phyloP scores from a whole-genome alignment of 306 rosid genomes.

The Vicia villosa region DNA sequence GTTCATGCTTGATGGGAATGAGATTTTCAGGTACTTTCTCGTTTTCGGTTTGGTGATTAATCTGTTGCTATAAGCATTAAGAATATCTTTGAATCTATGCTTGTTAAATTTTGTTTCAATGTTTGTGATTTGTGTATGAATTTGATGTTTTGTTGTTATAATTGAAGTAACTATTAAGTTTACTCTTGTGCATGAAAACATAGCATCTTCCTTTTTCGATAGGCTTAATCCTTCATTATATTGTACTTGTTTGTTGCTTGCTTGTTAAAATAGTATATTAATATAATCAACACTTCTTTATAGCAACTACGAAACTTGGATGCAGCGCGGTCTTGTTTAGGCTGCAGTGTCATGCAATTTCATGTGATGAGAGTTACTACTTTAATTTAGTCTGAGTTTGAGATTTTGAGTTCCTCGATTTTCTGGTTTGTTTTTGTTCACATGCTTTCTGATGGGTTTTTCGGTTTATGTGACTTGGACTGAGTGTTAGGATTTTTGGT shows the following conservation, averaged over 20 bases:
- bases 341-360: neutral
- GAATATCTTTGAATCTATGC: neutral
- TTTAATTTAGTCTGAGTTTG: neutral
- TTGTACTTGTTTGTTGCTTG: slow-evolving; percentile 2
- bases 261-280: neutral
- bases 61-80: neutral
- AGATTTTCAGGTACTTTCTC: slow-evolving; percentile 61
- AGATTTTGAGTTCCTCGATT: slow-evolving; percentile 21
- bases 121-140: neutral
- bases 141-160: neutral
- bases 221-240: slow-evolving; percentile 4
- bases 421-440: slow-evolving; percentile 6
- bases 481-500: slow-evolving; percentile 7
- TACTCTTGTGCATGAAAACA: slow-evolving; percentile 4
- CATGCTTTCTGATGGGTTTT: slow-evolving; percentile 4
- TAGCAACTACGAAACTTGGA: neutral
- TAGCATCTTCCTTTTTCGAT: neutral
- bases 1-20: slow-evolving; percentile 78
- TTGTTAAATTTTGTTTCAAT: slow-evolving; percentile 7
- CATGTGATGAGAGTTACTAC: no score
- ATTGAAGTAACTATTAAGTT: slow-evolving; percentile 7
- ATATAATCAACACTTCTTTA: neutral
- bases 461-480: slow-evolving; percentile 7
- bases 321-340: neutral
- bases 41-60: neutral